Percentiles rank a stretch among this genome's conserved stretches.
These are phyloP conservation scores for Sarcomyxa edulis DNA, from an alignment of 768 basidiomycete species.

Conservation along the genomic window DNA sequence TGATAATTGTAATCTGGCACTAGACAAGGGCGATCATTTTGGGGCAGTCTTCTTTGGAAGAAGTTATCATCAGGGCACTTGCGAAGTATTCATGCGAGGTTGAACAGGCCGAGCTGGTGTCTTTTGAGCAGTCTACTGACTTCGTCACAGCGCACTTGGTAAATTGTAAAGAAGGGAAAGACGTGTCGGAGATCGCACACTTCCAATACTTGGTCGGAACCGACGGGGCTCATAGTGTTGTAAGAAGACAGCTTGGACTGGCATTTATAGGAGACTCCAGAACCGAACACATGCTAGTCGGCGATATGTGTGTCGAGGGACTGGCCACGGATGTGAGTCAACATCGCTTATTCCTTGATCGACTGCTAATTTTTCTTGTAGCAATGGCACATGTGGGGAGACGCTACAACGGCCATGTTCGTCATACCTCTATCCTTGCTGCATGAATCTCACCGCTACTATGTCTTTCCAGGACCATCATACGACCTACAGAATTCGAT, in stretches of 20 bases:
- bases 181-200: constrained; percentile 18
- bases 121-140: constrained; percentile 26
- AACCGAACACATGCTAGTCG: constrained; percentile 20
- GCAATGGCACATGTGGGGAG: neutral
- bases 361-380: neutral
- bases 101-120: constrained; percentile 27
- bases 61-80: constrained; percentile 24
- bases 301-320: constrained; percentile 23
- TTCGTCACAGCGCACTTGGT: constrained; percentile 22
- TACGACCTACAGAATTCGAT: constrained; percentile 1
- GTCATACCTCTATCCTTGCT: neutral
- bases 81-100: constrained; percentile 20
- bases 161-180: constrained; percentile 14
- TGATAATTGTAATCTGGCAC: too few relatives aligned
- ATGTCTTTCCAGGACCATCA: too few relatives aligned
- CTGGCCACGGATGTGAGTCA: neutral
- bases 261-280: constrained; percentile 35
- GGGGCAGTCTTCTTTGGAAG: constrained; percentile 21
- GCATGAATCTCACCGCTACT: too few relatives aligned
- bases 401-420: neutral
- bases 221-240: constrained; percentile 35
- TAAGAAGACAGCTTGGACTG: constrained; percentile 34
- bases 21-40: constrained; percentile 15
- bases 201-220: constrained; percentile 32
- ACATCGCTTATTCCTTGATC: neutral